These are phyloP conservation scores for Dryas drummondii DNA, from an alignment of 306 rosid species.

Conservation along the genomic window DNA sequence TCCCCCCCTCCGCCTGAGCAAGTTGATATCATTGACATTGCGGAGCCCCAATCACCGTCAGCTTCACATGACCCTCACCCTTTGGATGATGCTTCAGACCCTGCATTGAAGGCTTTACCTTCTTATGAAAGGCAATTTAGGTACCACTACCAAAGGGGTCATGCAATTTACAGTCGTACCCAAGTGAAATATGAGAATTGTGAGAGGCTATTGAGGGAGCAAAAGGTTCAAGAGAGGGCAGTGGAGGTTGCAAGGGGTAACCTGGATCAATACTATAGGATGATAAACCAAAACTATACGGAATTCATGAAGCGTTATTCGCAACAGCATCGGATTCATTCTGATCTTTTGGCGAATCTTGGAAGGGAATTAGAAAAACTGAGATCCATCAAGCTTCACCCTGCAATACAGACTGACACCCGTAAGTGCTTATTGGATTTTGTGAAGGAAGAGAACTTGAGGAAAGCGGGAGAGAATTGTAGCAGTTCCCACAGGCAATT, in stretches of 20 bases:
- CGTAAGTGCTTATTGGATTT: constrained; percentile 82
- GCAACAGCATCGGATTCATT: constrained; percentile 70
- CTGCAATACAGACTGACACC: constrained; percentile 57
- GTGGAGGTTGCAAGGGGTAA: constrained; percentile 85
- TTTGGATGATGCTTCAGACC: constrained; percentile 87
- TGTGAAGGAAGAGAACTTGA: constrained; percentile 83
- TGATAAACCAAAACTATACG: constrained; percentile 71
- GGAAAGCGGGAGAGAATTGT: constrained; percentile 78
- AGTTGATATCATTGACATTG: constrained; percentile 43
- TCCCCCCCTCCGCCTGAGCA: constrained; percentile 62
- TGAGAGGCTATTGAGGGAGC: constrained; percentile 78
- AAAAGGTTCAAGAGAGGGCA: constrained; percentile 91
- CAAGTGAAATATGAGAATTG: constrained; percentile 59
- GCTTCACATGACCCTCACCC: constrained; percentile 73
- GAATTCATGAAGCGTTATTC: constrained; percentile 85
- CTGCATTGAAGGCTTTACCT: constrained; percentile 93
- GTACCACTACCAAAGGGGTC: constrained; percentile 71
- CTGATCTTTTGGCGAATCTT: constrained; percentile 78
- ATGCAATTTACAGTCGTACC: constrained; percentile 53
- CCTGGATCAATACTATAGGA: constrained; percentile 71
- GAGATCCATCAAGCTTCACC: constrained; percentile 72
- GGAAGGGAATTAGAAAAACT: constrained; percentile 72
- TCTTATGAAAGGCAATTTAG: constrained; percentile 90
- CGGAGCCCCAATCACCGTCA: constrained; percentile 60
- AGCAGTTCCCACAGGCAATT: constrained; percentile 79